Evolutionary conservation across 768 basidiomycete genomes (phyloP).

Genomic region (Mrakia blollopis): DNA sequence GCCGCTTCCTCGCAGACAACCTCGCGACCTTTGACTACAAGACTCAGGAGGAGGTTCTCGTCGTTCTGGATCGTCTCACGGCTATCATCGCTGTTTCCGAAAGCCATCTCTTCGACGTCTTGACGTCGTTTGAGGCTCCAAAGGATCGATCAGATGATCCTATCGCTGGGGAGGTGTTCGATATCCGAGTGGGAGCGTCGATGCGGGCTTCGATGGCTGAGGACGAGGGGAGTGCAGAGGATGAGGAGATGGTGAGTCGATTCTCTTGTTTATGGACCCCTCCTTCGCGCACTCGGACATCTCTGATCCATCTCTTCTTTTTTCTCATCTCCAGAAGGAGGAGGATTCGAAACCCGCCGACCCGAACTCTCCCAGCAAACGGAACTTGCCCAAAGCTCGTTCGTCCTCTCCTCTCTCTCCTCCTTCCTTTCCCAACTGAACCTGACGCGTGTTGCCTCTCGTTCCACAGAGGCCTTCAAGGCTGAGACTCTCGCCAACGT

Average conservation of each 20-base stretch:
- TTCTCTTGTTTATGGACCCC: neutral
- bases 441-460: neutral
- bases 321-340: neutral
- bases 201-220: neutral
- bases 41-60: conserved; percentile 84
- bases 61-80: conserved; percentile 74
- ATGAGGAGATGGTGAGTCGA: neutral
- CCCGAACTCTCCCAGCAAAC: neutral
- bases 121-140: conserved; percentile 43
- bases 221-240: neutral
- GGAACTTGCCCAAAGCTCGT: neutral
- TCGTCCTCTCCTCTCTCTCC: neutral
- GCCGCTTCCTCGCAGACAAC: conserved; percentile 91
- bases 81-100: conserved; percentile 70
- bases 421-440: neutral
- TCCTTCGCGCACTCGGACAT: neutral
- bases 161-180: neutral
- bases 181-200: neutral
- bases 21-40: conserved; percentile 90
- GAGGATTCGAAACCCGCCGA: neutral
- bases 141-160: neutral
- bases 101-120: conserved; percentile 68
- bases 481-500: conserved; percentile 34
- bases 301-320: neutral
- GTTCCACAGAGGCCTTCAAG: neutral